Evolutionary conservation across 2,329 filamentous ascomycete genomes (phyloP), one percentile per base, ranked within the genome.

Genomic region (Monilinia vaccinii-corymbosi): DNA sequence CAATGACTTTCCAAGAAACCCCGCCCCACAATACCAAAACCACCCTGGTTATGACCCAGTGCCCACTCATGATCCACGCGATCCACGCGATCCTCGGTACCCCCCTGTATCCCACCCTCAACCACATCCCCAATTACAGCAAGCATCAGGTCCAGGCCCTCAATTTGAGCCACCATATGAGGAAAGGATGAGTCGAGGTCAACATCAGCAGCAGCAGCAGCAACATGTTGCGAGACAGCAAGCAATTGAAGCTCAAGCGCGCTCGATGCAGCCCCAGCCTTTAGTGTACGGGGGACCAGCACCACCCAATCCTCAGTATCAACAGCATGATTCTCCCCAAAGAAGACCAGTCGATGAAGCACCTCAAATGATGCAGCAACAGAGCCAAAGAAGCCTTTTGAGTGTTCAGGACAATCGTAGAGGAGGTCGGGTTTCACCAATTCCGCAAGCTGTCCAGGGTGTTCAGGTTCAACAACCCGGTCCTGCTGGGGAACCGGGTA

Each of bases 401-500:
- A 86, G 84, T 3, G 81, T 96, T 13, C 79, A 81, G 47, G 86
- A 89, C 60, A 86, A 87, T 62, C 91, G 91, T 69, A 85, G 90
- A 57, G 88, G 87, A 65, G 92, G 92, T 1, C 86, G 92, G 52
- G 81, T 91, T 44, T 97, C 93, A 10, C 93, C 93, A 1, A 77
- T 97, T 18, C 93, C 93, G 1, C 93, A 97, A 73, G 92, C 93
- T 25, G 92, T 97, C 0, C 92, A 97, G 71, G 93, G 93, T 25
- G 92, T 89, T 1, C 92, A 96, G 72, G 84, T 87, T 18, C 88
- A 91, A 67, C 82, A 88, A 44, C 81, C 88, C 57, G 89, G 88
- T 4, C 89, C 91, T 7, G 84, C 85, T 16, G 88, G 87, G 18
- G 91, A 96, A 72, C 88, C 91, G 13, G 88, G 88, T 47, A 96